Conservation (phyloP, 495 filamentous ascomycete genomes). For the Letharia lupina region DNA sequence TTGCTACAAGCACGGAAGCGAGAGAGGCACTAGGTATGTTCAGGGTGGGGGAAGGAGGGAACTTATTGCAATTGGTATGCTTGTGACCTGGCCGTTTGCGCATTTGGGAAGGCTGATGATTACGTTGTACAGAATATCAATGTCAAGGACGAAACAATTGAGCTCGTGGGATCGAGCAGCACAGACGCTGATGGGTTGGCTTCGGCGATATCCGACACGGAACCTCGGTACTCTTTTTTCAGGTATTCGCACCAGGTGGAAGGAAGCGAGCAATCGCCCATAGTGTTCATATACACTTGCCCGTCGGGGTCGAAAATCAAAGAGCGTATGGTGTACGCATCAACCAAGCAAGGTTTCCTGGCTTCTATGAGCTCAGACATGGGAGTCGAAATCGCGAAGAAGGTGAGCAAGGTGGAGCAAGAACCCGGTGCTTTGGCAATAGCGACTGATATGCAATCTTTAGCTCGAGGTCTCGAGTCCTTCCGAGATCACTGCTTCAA, state of each 20-base stretch:
- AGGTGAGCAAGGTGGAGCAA: conserved; percentile 35
- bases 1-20: conserved; percentile 62
- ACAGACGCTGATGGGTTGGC: conserved; percentile 31
- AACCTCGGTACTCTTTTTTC: conserved; percentile 89
- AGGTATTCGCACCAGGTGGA: conserved; percentile 49
- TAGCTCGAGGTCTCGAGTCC: conserved; percentile 60
- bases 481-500: conserved; percentile 67
- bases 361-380: conserved; percentile 57
- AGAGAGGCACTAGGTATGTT: conserved; percentile 55
- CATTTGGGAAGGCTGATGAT: neutral
- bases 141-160: conserved; percentile 66
- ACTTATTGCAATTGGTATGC: conserved; percentile 74
- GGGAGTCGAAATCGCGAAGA: conserved; percentile 67
- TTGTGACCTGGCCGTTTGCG: neutral
- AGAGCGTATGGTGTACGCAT: conserved; percentile 90
- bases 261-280: conserved; percentile 49
- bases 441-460: conserved; percentile 3
- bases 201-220: conserved; percentile 60
- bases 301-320: conserved; percentile 73
- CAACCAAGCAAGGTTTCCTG: conserved; percentile 66
- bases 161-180: conserved; percentile 43
- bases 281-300: conserved; percentile 94
- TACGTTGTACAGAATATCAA: conserved; percentile 54
- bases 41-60: conserved; percentile 44
- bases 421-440: neutral